Evolutionary conservation across 2,329 filamentous ascomycete species (phyloP).

Genomic region (Cladophialophora bantiana): DNA sequence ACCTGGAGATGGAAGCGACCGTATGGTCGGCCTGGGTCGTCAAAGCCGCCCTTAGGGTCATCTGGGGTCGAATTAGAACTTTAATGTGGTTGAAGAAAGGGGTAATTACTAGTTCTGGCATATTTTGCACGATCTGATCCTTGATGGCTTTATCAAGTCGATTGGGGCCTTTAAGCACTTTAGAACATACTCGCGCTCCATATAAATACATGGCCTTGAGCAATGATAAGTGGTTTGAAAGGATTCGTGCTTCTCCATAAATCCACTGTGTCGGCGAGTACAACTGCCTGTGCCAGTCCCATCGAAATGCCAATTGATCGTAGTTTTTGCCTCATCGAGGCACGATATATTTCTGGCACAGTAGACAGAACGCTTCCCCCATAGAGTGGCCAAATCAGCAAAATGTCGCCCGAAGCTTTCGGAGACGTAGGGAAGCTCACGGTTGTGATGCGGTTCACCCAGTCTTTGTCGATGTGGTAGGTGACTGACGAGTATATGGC

Average conservation of each 20-base stretch:
- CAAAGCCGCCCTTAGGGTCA: no score
- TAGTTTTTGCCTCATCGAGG: slow-evolving; percentile 16
- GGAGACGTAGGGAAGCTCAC: not conserved
- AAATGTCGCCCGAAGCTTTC: slow-evolving; percentile 10
- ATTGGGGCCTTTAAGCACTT: not conserved
- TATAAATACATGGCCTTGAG: slow-evolving; percentile 12
- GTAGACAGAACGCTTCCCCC: slow-evolving; percentile 14
- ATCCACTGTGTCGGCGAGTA: slow-evolving; percentile 16
- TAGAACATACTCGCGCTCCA: slow-evolving; percentile 16
- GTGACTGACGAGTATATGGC: slow-evolving; percentile 22
- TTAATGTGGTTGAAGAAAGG: no score
- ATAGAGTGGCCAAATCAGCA: slow-evolving; percentile 15
- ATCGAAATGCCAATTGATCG: slow-evolving; percentile 9
- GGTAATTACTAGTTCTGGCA: no score
- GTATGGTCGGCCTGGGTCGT: no score
- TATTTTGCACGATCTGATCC: no score
- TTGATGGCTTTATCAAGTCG: no score
- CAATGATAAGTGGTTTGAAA: slow-evolving; percentile 9
- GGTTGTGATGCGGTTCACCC: slow-evolving; percentile 2
- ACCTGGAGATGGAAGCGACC: no score
- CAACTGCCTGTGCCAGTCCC: slow-evolving; percentile 11
- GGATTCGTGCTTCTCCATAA: slow-evolving; percentile 7
- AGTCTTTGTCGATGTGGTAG: slow-evolving; percentile 22
- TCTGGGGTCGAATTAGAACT: no score
- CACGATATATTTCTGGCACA: slow-evolving; percentile 5